These are phyloP conservation scores for Porphyrellus sp. DNA, from an alignment of 1,284 basidiomycete genomes.

Conservation along the genomic window DNA sequence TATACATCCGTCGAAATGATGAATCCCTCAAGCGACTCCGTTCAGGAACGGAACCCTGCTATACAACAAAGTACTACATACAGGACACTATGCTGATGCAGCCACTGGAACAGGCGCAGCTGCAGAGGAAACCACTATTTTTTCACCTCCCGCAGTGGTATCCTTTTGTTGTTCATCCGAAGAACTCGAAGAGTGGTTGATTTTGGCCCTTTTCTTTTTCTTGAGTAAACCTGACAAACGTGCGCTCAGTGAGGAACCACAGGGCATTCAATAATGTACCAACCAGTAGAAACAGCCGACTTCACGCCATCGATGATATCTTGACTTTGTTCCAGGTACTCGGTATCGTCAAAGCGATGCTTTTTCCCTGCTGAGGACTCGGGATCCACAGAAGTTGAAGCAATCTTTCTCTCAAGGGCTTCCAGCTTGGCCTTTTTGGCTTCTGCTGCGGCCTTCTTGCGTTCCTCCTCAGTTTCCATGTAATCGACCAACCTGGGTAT, in stretches of 20 bases:
- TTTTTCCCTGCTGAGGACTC: conserved; percentile 70
- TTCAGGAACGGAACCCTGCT: too few relatives aligned
- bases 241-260: conserved; percentile 9
- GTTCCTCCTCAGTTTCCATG: conserved; percentile 80
- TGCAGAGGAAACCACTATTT: conserved; percentile 1
- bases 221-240: conserved; percentile 59
- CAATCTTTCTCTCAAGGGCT: conserved; percentile 67
- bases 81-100: conserved; percentile 20
- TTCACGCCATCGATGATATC: conserved; percentile 93
- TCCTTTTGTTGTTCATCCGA: conserved; percentile 22
- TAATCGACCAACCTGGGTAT: conserved; percentile 78
- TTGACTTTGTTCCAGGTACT: conserved; percentile 88
- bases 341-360: conserved; percentile 87
- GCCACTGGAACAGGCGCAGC: conserved; percentile 9
- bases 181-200: conserved; percentile 36
- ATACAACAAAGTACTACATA: neutral
- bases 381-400: conserved; percentile 51
- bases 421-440: conserved; percentile 86
- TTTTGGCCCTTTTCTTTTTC: conserved; percentile 84
- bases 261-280: neutral
- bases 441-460: conserved; percentile 76
- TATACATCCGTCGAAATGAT: too few relatives aligned
- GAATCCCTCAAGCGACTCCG: too few relatives aligned
- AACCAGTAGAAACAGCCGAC: conserved; percentile 83
- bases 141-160: conserved; percentile 5